Base-by-base conservation (phyloP, 768 basidiomycete genomes). In the Suillus placidus region DNA sequence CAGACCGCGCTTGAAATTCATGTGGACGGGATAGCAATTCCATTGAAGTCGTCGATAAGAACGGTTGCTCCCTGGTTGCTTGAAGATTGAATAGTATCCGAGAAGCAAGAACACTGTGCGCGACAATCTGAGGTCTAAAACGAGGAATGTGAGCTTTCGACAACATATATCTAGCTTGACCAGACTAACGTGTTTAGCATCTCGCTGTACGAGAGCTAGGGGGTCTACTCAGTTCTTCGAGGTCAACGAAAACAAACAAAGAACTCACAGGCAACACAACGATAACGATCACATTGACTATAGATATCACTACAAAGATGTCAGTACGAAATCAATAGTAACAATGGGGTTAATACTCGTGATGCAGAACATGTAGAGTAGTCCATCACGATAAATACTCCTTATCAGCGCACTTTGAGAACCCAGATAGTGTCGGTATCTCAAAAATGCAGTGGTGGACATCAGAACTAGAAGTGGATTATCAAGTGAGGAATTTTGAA, bases 81-180 rank as follows among this genome's bases (percentile, higher is more conserved):
- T 55, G 62, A 55, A 63, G 51, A 54, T 63, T 63, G 51, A 63
- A 57, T 9, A 63, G 32, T 23, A 38, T 63, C 13, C 62, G 62
- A 32, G 62, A 63, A 55, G 62, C 54, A 51, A 63, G 35, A 35
- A 63, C 62, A 35, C 51, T 63, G 37, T 63, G 62, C 6, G 55
- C 32, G 40, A 63, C 62, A 2, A 63, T 42, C n/a, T 63, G 62
- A 23, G 37, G 54, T 38, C 62, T 63, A 5, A 34, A 40, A 40
- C 14, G 20, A 51, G 20, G 37, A 14, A n/a, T 23, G 42, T 61
- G 40, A 61, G 40, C 30, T 14, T 20, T 10, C 30, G 9, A 20
- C 4, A 18, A 5, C 16, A 52, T 5, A 52, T 18, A 30, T 32
- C 8, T 26, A 18, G 0, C 8, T 54, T 6, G 32, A 20, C 10